Percentiles rank a stretch among this genome's conserved stretches.
These are phyloP conservation scores for Melastoma malabathricum DNA, from an alignment of 345 rosid species.

Conservation along the genomic window DNA sequence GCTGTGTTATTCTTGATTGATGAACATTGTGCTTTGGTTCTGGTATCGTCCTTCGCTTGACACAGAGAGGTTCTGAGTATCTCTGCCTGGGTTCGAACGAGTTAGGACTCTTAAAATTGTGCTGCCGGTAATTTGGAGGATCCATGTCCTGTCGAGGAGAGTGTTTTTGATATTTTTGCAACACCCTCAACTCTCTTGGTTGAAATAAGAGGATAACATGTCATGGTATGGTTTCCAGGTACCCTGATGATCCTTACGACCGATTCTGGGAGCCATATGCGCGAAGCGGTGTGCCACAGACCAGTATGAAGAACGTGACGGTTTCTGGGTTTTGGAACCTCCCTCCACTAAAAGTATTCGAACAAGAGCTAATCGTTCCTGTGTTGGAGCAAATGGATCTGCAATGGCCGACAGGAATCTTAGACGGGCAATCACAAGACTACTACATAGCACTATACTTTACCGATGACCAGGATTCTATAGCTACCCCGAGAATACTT, in stretches of 20 bases:
- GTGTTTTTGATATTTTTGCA: too few species aligned
- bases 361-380: slow-evolving; percentile 36
- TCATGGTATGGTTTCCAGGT: slow-evolving; percentile 21
- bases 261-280: slow-evolving; percentile 66
- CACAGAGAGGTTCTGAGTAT: too few species aligned
- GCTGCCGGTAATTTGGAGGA: too few species aligned
- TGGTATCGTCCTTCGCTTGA: too few species aligned
- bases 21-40: neutral
- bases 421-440: slow-evolving; percentile 11
- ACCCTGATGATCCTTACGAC: slow-evolving; percentile 69
- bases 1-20: slow-evolving; percentile 1
- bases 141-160: too few species aligned
- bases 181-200: too few species aligned
- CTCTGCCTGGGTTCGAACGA: too few species aligned
- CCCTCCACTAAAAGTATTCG: slow-evolving; percentile 67
- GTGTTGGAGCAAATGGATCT: slow-evolving; percentile 34
- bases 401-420: slow-evolving; percentile 52
- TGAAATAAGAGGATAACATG: neutral
- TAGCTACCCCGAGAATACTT: slow-evolving; percentile 23
- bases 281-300: slow-evolving; percentile 9
- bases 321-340: slow-evolving; percentile 86
- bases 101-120: too few species aligned
- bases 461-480: slow-evolving; percentile 40
- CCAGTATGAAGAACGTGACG: slow-evolving; percentile 35
- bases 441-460: slow-evolving; percentile 78